Conservation (phyloP, 225 moss, liverwort and hornwort species). For the Marchantia polymorpha region DNA sequence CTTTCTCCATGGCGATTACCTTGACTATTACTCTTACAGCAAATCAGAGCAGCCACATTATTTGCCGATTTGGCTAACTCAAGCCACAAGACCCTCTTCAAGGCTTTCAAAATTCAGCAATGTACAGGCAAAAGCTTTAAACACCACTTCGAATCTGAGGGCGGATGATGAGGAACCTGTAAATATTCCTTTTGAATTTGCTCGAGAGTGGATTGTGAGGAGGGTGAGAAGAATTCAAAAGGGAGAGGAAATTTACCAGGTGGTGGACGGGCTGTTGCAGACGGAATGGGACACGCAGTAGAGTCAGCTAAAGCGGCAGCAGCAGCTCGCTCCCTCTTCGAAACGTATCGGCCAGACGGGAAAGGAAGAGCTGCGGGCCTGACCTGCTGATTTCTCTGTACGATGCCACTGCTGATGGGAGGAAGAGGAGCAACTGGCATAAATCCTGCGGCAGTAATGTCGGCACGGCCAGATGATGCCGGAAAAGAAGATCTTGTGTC, state of each 20-base stretch:
- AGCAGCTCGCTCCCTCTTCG: constrained; percentile 73
- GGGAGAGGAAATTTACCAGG: constrained; percentile 52
- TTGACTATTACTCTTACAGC: too few species aligned
- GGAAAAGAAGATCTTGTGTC: not conserved
- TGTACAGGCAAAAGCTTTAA: not conserved
- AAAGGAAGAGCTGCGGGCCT: constrained; percentile 10
- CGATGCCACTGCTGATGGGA: not conserved
- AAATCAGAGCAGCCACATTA: not conserved
- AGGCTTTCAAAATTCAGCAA: not conserved
- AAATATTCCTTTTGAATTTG: not conserved
- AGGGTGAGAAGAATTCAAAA: constrained; percentile 7
- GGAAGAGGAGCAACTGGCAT: not conserved
- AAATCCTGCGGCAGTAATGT: not conserved
- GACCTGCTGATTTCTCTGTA: constrained; percentile 12
- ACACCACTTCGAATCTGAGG: not conserved
- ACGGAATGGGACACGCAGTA: constrained; percentile 21
- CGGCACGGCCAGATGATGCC: not conserved
- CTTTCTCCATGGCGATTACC: too few species aligned
- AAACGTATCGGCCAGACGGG: constrained; percentile 63
- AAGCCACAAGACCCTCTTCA: not conserved
- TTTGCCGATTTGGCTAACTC: not conserved
- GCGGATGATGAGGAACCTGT: not conserved
- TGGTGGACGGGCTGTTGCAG: constrained; percentile 51
- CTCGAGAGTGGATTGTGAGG: not conserved
- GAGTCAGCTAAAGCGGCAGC: constrained; percentile 43